A percentile compares a stretch with the other conserved stretches of the same genome.
Evolutionary conservation across 108 stramenopile genomes (phyloP).

Genomic region (Nannochloropsis gaditana): DNA sequence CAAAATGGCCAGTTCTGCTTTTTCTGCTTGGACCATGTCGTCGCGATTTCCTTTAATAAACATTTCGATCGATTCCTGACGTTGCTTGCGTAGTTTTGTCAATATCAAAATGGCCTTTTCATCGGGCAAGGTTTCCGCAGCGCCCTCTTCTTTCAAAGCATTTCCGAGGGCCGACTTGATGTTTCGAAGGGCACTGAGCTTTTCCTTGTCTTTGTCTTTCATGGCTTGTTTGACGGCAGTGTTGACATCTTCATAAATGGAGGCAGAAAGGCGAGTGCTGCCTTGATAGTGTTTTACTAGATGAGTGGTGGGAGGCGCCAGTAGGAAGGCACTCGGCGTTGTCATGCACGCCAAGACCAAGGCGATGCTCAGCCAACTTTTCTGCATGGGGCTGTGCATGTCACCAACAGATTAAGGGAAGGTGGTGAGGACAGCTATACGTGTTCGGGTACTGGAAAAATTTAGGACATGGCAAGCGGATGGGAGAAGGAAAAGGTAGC

Average conservation of each 20-base stretch:
- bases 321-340: neutral
- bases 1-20: slow-evolving; percentile 18
- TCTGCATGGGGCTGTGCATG: neutral
- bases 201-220: slow-evolving; percentile 33
- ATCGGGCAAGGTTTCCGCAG: slow-evolving; percentile 34
- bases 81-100: slow-evolving; percentile 30
- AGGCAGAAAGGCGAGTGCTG: neutral
- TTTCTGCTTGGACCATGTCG: slow-evolving; percentile 29
- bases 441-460: no score
- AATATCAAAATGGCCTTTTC: slow-evolving; percentile 35
- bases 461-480: neutral
- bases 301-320: neutral
- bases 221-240: slow-evolving; percentile 26
- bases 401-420: neutral
- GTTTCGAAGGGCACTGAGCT: slow-evolving; percentile 34
- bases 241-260: slow-evolving; percentile 29
- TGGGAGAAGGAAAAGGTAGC: neutral
- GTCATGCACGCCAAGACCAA: neutral
- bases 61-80: slow-evolving; percentile 40
- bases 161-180: slow-evolving; percentile 30
- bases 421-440: no score
- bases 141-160: slow-evolving; percentile 33
- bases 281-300: neutral
- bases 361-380: neutral
- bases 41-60: slow-evolving; percentile 29